phyloP scores from a whole-genome alignment of 2,329 filamentous ascomycete genomes.

The Talaromyces sp. region DNA sequence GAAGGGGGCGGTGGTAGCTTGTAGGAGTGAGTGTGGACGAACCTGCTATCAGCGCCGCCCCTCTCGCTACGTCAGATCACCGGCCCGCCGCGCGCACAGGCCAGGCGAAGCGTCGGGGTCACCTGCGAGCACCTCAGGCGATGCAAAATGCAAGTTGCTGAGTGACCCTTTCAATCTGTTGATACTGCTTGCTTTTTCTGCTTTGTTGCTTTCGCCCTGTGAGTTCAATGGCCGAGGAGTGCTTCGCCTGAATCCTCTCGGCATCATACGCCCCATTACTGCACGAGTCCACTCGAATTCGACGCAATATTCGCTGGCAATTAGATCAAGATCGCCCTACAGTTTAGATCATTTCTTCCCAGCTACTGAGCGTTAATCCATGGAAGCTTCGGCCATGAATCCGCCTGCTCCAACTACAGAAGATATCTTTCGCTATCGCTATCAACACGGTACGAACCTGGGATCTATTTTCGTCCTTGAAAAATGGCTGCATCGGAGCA shows the following conservation, averaged over 20 bases:
- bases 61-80: constrained; percentile 16
- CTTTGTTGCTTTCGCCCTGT: background rate
- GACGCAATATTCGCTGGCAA: background rate
- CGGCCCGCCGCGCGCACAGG: constrained; percentile 5
- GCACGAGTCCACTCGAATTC: background rate
- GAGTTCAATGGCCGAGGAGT: background rate
- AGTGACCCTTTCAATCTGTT: background rate
- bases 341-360: background rate
- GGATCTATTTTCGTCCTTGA: constrained; percentile 59
- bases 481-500: constrained; percentile 51
- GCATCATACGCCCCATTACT: background rate
- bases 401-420: constrained; percentile 15
- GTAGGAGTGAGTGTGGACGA: background rate
- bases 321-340: background rate
- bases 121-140: background rate
- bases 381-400: constrained; percentile 14
- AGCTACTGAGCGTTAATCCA: background rate
- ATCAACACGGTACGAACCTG: constrained; percentile 57
- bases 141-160: background rate
- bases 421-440: constrained; percentile 49
- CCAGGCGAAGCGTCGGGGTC: background rate
- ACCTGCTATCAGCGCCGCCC: background rate
- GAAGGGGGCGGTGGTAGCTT: background rate
- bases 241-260: background rate
- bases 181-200: background rate